Evolutionary conservation across 2,329 filamentous ascomycete genomes (phyloP).

Genomic region (Ophiostoma montium): DNA sequence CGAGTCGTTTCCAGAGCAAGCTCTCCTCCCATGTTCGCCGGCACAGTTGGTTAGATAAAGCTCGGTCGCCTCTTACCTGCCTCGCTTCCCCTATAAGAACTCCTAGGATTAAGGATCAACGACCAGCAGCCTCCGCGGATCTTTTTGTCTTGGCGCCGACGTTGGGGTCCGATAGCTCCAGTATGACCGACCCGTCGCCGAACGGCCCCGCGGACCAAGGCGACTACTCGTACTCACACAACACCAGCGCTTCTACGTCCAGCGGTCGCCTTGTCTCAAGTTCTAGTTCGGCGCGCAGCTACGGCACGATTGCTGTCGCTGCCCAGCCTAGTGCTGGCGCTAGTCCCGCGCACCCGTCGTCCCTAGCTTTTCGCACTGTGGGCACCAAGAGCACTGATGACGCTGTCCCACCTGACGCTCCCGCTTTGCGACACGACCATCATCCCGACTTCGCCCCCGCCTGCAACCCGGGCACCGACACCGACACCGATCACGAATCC

Average conservation of each 20-base stretch:
- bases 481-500: background rate
- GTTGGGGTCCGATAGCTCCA: conserved; percentile 1
- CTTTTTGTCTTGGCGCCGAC: background rate
- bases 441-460: background rate
- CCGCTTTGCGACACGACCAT: background rate
- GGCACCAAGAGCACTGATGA: background rate
- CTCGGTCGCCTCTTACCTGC: no score
- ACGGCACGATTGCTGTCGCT: conserved; percentile 7
- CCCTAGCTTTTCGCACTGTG: conserved; percentile 4
- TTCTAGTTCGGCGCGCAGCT: conserved; percentile 3
- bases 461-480: no score
- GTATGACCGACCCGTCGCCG: background rate
- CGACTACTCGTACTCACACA: background rate
- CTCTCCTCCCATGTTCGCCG: no score
- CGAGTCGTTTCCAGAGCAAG: no score
- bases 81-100: background rate
- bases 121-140: background rate
- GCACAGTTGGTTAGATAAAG: no score
- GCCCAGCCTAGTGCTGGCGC: conserved; percentile 4
- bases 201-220: background rate
- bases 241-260: background rate
- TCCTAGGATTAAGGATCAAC: background rate
- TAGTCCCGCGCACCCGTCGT: conserved; percentile 5
- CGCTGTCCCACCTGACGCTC: background rate
- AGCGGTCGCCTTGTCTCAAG: background rate